phyloP scores from a whole-genome alignment of 257 asterid genomes.

The Nicotiana sylvestris region DNA sequence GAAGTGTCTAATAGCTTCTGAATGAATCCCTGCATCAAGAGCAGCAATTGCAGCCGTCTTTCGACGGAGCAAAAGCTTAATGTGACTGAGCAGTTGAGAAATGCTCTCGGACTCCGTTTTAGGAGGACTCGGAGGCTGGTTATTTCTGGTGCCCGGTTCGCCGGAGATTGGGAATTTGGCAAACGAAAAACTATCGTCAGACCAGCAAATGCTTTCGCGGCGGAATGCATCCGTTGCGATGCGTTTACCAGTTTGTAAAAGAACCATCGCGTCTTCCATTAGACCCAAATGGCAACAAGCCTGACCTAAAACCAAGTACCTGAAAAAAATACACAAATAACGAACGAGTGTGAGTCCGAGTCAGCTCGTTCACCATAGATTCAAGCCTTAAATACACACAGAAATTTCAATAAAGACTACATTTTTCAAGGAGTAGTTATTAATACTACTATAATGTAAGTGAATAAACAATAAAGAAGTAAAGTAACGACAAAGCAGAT shows the following conservation, averaged over 20 bases:
- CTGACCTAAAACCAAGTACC: conserved; percentile 83
- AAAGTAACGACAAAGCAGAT: neutral
- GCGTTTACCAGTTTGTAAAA: conserved; percentile 88
- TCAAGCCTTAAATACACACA: neutral
- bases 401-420: neutral
- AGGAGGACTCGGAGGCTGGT: conserved; percentile 36
- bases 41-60: conserved; percentile 76
- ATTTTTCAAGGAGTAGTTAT: neutral
- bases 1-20: conserved; percentile 69
- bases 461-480: conserved; percentile 3
- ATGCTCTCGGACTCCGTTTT: conserved; percentile 55
- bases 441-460: conserved; percentile 1
- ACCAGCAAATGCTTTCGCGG: conserved; percentile 77
- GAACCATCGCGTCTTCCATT: conserved; percentile 94
- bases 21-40: conserved; percentile 57
- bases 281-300: conserved; percentile 93
- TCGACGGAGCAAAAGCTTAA: conserved; percentile 66
- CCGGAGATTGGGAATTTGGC: conserved; percentile 42
- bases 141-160: conserved; percentile 26
- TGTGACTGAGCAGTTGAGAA: conserved; percentile 64
- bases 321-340: conserved; percentile 19
- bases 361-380: neutral
- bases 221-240: conserved; percentile 86
- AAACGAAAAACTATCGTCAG: conserved; percentile 76
- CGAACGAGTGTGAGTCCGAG: neutral